phyloP scores from a whole-genome alignment of 306 rosid genomes.

The Malus fusca region DNA sequence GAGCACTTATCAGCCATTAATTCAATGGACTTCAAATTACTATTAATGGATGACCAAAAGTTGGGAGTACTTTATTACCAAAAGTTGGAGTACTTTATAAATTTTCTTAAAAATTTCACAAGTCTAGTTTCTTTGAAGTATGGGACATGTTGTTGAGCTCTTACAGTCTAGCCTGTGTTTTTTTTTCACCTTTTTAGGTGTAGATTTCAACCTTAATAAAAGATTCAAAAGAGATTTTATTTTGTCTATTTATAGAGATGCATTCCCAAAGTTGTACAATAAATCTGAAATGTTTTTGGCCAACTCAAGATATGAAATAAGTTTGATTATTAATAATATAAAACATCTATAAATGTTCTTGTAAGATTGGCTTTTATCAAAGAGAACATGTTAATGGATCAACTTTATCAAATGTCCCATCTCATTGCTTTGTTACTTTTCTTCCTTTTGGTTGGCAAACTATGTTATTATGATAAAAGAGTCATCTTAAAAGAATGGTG shows the following conservation, averaged over 20 bases:
- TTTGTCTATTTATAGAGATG: not conserved
- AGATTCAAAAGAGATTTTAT: not conserved
- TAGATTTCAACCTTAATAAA: not conserved
- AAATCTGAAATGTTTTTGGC: not conserved
- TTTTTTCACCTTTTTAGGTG: not conserved
- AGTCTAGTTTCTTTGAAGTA: not conserved
- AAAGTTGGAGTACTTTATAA: not conserved
- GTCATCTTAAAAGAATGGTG: not conserved
- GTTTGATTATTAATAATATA: not conserved
- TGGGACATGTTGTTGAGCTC: not conserved
- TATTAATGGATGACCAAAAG: not conserved
- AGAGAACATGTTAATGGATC: not conserved
- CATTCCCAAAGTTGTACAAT: not conserved
- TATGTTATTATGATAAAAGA: not conserved
- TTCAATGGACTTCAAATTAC: not conserved
- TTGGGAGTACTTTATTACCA: too few relatives aligned
- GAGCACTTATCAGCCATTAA: not conserved
- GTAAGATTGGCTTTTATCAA: not conserved
- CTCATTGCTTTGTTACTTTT: not conserved
- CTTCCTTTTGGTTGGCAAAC: not conserved
- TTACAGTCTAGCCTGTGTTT: not conserved
- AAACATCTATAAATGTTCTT: not conserved
- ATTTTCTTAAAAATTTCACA: not conserved
- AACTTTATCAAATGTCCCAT: not conserved
- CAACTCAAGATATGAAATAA: not conserved